Percentiles rank a stretch among this genome's conserved stretches.
These are phyloP conservation scores for Pouteria campechiana DNA, from an alignment of 179 eudicot species.

Conservation along the genomic window DNA sequence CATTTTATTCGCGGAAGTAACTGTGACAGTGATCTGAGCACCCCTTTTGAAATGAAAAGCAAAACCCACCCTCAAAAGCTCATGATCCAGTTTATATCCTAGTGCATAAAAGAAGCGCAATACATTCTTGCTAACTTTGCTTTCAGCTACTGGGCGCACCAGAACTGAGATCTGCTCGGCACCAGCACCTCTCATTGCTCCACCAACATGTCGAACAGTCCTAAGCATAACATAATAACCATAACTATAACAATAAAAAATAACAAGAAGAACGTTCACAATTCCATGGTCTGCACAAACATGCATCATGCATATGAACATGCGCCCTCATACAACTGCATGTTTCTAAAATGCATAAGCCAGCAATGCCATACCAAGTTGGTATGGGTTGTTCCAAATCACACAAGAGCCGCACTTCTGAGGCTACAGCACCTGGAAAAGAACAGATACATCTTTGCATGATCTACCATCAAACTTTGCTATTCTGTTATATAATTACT, in stretches of 20 bases:
- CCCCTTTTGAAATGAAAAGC: conserved; percentile 68
- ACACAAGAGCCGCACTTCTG: conserved; percentile 81
- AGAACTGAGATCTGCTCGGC: conserved; percentile 83
- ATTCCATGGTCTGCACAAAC: no score
- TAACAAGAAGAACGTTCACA: background rate
- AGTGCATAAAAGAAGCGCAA: conserved; percentile 64
- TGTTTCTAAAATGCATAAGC: background rate
- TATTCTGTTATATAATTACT: background rate
- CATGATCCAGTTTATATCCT: conserved; percentile 86
- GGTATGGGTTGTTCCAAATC: conserved; percentile 92
- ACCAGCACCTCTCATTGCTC: conserved; percentile 93
- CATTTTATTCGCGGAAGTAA: conserved; percentile 75
- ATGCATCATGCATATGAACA: no score
- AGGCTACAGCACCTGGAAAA: conserved; percentile 49
- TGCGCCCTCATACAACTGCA: no score
- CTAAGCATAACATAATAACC: conserved; percentile 13
- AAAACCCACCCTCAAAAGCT: conserved; percentile 70
- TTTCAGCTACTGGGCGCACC: conserved; percentile 70
- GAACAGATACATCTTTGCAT: background rate
- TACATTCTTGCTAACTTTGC: conserved; percentile 78
- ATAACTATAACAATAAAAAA: background rate
- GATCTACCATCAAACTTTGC: background rate
- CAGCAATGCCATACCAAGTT: conserved; percentile 42
- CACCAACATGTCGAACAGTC: conserved; percentile 83
- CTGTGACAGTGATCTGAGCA: conserved; percentile 73